Conservation (phyloP, 2,329 filamentous ascomycete species). For the Paracoccidioides brasiliensis region DNA sequence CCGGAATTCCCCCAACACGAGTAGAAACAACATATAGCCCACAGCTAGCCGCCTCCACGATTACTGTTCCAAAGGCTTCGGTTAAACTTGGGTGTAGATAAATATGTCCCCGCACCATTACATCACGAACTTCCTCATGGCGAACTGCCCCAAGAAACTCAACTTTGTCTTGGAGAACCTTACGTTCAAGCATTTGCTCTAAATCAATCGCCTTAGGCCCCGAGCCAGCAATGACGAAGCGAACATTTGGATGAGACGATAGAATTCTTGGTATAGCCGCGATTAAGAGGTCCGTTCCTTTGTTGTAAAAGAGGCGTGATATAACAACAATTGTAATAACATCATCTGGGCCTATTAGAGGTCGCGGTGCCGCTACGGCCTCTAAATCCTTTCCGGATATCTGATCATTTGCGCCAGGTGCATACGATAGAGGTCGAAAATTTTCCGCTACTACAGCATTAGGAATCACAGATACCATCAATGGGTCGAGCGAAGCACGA, state of each 20-base stretch:
- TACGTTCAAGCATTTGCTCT: constrained; percentile 94
- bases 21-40: constrained; percentile 95
- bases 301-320: constrained; percentile 95
- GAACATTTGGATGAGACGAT: constrained; percentile 77
- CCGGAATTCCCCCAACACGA: constrained; percentile 89
- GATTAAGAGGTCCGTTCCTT: constrained; percentile 92
- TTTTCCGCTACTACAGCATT: constrained; percentile 96
- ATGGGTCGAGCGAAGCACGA: constrained; percentile 79
- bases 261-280: constrained; percentile 89
- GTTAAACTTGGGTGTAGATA: constrained; percentile 92
- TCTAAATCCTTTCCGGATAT: constrained; percentile 16
- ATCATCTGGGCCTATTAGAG: constrained; percentile 65
- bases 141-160: constrained; percentile 83
- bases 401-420: constrained; percentile 26
- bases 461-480: constrained; percentile 96
- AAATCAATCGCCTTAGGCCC: constrained; percentile 95
- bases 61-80: constrained; percentile 93
- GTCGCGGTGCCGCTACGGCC: constrained; percentile 42
- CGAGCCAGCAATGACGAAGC: constrained; percentile 91
- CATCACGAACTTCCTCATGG: constrained; percentile 91
- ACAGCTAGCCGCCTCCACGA: constrained; percentile 92
- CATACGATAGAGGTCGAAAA: constrained; percentile 59
- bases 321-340: constrained; percentile 95
- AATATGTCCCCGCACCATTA: constrained; percentile 94
- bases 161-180: constrained; percentile 84